These are phyloP conservation scores for Colletotrichum euphorbiae DNA, from an alignment of 2,329 filamentous ascomycete species.

Conservation along the genomic window DNA sequence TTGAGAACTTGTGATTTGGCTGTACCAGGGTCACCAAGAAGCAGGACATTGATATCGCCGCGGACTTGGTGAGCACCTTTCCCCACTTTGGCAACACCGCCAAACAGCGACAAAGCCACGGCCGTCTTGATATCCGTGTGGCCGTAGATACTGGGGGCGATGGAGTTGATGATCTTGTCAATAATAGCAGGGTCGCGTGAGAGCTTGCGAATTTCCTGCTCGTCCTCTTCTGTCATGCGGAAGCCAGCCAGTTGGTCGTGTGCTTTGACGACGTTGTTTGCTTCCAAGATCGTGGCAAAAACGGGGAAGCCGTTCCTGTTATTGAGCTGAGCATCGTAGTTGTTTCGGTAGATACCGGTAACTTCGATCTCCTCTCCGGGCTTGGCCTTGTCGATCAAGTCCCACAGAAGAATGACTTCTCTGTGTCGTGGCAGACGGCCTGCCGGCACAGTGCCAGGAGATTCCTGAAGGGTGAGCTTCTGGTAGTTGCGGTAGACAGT, in stretches of 20 bases:
- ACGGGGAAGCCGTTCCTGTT: conserved; percentile 99
- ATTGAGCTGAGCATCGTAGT: conserved; percentile 96
- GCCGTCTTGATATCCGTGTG: conserved; percentile 98
- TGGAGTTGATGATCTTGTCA: conserved; percentile 91
- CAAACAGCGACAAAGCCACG: conserved; percentile 92
- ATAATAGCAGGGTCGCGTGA: conserved; percentile 90
- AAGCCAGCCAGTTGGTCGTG: conserved; percentile 98
- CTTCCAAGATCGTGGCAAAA: conserved; percentile 96
- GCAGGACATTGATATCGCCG: conserved; percentile 97
- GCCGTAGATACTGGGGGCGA: conserved; percentile 97
- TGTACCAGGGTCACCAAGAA: conserved; percentile 96
- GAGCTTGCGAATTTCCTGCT: conserved; percentile 88
- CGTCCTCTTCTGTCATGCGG: conserved; percentile 93
- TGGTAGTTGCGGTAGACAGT: conserved; percentile 99
- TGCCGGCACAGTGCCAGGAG: conserved; percentile 94
- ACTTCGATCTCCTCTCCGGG: conserved; percentile 98
- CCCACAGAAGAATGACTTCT: conserved; percentile 95
- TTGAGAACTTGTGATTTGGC: conserved; percentile 98
- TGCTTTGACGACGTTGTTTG: conserved; percentile 96
- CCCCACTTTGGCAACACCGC: conserved; percentile 92
- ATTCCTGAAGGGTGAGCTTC: conserved; percentile 96
- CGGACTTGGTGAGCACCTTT: conserved; percentile 90
- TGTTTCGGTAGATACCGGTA: conserved; percentile 97
- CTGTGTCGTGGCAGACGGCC: conserved; percentile 92
- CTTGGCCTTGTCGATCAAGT: conserved; percentile 96